A percentile compares a stretch with the other conserved stretches of the same genome.
These are phyloP conservation scores for Excoecaria cochinchinensis DNA, from an alignment of 345 rosid species.

Conservation along the genomic window DNA sequence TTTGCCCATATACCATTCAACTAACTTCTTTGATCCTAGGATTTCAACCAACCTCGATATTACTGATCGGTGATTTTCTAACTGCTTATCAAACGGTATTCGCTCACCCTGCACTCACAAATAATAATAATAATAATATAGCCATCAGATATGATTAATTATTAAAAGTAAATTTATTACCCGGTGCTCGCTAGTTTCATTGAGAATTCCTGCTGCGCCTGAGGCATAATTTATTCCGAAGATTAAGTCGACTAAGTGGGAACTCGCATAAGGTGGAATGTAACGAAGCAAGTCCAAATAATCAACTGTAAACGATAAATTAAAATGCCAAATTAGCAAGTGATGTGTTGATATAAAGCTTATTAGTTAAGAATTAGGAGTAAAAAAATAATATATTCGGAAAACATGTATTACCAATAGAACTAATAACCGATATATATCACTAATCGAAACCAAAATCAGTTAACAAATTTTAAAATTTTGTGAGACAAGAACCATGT, in stretches of 20 bases:
- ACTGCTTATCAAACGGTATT: slow-evolving; percentile 44
- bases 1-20: slow-evolving; percentile 12
- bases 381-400: too few species aligned
- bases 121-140: too few species aligned
- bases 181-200: slow-evolving; percentile 36
- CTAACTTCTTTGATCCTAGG: neutral
- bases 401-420: too few species aligned
- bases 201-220: slow-evolving; percentile 43
- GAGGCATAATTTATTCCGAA: slow-evolving; percentile 53
- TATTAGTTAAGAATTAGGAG: too few species aligned
- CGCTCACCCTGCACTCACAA: slow-evolving; percentile 42
- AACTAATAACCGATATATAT: too few species aligned
- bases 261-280: slow-evolving; percentile 37
- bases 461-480: too few species aligned
- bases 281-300: slow-evolving; percentile 30
- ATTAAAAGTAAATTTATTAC: slow-evolving; percentile 7
- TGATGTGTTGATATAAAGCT: too few species aligned
- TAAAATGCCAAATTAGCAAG: too few species aligned
- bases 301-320: slow-evolving; percentile 25
- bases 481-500: too few species aligned
- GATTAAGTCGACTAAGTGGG: slow-evolving; percentile 16
- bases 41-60: neutral
- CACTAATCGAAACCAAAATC: too few species aligned
- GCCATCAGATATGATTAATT: too few species aligned
- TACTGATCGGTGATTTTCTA: slow-evolving; percentile 23